A percentile compares a stretch with the other conserved stretches of the same genome.
phyloP scores from a whole-genome alignment of 768 basidiomycete species.

The Epithele typhae region DNA sequence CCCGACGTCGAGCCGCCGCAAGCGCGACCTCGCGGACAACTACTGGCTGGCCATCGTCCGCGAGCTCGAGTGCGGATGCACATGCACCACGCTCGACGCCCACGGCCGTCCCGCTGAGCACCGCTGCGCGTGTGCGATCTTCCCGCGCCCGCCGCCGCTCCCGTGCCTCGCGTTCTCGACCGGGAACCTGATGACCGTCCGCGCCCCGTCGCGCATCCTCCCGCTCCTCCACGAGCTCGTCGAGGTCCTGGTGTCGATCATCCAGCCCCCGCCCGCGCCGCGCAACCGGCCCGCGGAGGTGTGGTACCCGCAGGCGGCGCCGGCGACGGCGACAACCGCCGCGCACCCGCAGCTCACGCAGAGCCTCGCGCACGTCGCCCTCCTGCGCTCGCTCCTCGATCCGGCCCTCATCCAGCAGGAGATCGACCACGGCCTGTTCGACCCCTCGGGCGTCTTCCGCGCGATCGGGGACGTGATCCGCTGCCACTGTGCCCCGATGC shows the following conservation, averaged over 20 bases:
- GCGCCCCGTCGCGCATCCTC: constrained; percentile 69
- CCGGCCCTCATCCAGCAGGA: constrained; percentile 80
- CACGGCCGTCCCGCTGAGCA: constrained; percentile 39
- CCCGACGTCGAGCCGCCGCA: constrained; percentile 69
- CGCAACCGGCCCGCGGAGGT: constrained; percentile 38
- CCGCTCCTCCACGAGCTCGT: constrained; percentile 71
- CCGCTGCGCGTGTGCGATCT: constrained; percentile 40
- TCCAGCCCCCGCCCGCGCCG: constrained; percentile 48
- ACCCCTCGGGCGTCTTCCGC: constrained; percentile 72
- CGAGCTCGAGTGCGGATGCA: constrained; percentile 80
- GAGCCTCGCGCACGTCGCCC: constrained; percentile 57
- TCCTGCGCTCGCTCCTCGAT: constrained; percentile 76
- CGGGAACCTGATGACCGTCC: constrained; percentile 48
- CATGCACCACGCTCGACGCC: constrained; percentile 72
- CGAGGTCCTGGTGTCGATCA: constrained; percentile 78
- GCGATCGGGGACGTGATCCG: constrained; percentile 81
- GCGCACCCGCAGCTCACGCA: constrained; percentile 58
- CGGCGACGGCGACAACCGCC: too few relatives aligned
- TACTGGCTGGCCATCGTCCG: constrained; percentile 83
- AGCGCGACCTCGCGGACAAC: constrained; percentile 65
- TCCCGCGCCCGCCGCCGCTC: constrained; percentile 25
- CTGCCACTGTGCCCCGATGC: constrained; percentile 90
- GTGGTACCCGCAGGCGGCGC: constrained; percentile 18
- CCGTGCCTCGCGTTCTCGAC: constrained; percentile 40
- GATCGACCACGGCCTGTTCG: constrained; percentile 70